Base-by-base conservation (phyloP, 176 grass and related monocot species). In the Avena sativa region DNA sequence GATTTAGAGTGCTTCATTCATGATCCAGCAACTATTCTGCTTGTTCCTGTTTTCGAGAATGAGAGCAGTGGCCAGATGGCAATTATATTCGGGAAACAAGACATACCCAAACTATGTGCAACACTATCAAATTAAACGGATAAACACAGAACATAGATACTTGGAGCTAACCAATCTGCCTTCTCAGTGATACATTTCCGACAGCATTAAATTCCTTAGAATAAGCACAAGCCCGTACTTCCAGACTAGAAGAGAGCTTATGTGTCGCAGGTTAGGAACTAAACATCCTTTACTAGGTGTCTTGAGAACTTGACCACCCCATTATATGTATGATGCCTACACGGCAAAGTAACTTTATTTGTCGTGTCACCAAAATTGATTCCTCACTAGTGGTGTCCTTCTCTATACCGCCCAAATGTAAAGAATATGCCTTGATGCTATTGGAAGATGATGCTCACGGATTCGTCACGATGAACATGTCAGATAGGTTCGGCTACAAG, bases 401-500 rank as follows among this genome's bases (percentile, higher is more conserved):
- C 77, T 77, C 89, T 81, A 77, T 62, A 88, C 58, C 19, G 28
- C 89, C 79, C 52, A 51, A 58, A 59, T 43, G 49, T 76, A 60
- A n/a, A 76, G 67, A 25, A 0, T 14, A 62, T 19, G 43, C 11
- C 15, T 25, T 11, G 9, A 12, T 44, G 71, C 62, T 95, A 93
- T 88, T 92, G 83, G 58, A 89, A 93, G 78, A 96, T 94, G 85
- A 89, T 94, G 82, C 90, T 94, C 57, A 99, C 85, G 1, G 97
- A 99, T 38, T 89, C 85, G 13, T 96, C 91, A 2, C 89, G 76
- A 66, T 99, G 90, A 44, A 99, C 97, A 77, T 92, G 90, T 87
- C 94, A 93, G 61, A 99, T 96, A 12, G 92, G 94, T 85, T 99
- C 97, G 15, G 84, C 97, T 36, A 99, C 84, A 81, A 96, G 97